These are phyloP conservation scores for Agrostemma githago DNA, from an alignment of 148 eudicot species.

Conservation along the genomic window DNA sequence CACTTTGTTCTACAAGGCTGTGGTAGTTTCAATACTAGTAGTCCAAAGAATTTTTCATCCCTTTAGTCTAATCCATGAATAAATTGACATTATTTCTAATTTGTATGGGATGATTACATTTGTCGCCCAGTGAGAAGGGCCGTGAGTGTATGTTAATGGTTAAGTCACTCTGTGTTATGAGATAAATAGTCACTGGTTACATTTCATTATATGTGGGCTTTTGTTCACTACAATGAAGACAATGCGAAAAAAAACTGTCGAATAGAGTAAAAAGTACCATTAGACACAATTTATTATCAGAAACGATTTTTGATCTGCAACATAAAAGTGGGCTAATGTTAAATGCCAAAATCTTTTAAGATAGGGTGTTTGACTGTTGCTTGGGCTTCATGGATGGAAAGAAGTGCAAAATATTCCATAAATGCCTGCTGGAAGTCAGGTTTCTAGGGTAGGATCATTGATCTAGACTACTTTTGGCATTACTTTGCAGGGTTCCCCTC, in stretches of 20 bases:
- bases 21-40: neutral
- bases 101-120: neutral
- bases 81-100: neutral
- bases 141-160: neutral
- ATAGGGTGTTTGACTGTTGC: neutral
- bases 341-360: neutral
- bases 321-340: neutral
- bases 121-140: neutral
- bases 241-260: neutral
- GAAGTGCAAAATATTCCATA: neutral
- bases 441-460: too few species aligned
- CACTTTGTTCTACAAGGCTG: neutral
- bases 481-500: too few species aligned
- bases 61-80: neutral
- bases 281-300: neutral
- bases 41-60: neutral
- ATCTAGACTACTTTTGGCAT: too few species aligned
- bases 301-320: too few species aligned
- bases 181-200: neutral
- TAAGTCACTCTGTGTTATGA: neutral
- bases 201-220: neutral
- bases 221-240: neutral
- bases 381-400: neutral
- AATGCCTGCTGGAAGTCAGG: too few species aligned
- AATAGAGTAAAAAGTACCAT: neutral